Base-by-base conservation (phyloP, 495 filamentous ascomycete species). In the Diplogelasinospora grovesii region DNA sequence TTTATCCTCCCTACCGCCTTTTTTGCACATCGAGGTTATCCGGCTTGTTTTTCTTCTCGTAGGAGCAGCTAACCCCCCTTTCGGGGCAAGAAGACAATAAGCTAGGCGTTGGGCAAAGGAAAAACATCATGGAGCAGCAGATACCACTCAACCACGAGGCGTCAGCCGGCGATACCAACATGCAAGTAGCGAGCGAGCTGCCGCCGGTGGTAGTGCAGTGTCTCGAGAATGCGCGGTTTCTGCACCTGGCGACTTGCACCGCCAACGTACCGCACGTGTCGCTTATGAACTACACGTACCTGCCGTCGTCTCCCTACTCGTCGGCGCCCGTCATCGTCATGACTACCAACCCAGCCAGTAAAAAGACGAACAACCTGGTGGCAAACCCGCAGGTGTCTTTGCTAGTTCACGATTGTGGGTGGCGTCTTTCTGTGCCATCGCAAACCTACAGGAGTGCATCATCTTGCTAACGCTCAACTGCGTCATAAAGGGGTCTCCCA, bases 271-370 rank as follows among this genome's bases (percentile, higher is more conserved):
- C 92, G 11, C 92, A 98, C 66, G 85, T 97, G 58, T 90, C 86
- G 19, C 79, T 98, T 49, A 98, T 98, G 92, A 95, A 94, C 67
- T 98, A 96, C 70, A 96, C 92, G 54, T 98, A 95, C 68, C 85
- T 98, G 38, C 83, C 89, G 13, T 78, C 75, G 0, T 85, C 86
- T 5, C 86, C 88, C 13, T 89, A 79, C 65, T 74, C 78, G 23
- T 53, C 74, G 22, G 8, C 34, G 39, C 87, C 85, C 15, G 79
- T 79, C 39, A 89, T 95, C 49, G 81, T 95, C 63, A 94, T 95
- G 88, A 95, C 89, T 32, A 89, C 86, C 42, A 89, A 93, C 59
- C 80, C 86, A 4, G 75, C 83, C 27, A 89, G 86, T 36, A 86
- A 85, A 49, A 96, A 96, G 66, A 94, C 84, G 39, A 75, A 78